phyloP scores from a whole-genome alignment of 2,329 filamentous ascomycete species.

The Huntiella moniliformis region DNA sequence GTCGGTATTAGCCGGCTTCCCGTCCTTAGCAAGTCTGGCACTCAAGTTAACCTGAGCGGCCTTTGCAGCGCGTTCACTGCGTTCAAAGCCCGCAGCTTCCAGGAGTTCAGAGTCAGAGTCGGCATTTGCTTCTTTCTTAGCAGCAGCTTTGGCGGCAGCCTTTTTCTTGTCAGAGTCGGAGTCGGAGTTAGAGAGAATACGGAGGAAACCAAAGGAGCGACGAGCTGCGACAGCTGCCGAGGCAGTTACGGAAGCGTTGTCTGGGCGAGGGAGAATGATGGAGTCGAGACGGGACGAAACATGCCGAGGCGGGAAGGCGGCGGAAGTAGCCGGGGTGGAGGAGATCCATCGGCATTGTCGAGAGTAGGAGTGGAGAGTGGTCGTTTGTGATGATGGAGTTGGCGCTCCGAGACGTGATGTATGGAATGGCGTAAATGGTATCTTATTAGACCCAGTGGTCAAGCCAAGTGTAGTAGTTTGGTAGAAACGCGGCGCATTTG shows the following conservation, averaged over 20 bases:
- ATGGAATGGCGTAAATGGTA: no score
- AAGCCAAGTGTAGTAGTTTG: no score
- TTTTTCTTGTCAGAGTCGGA: neutral
- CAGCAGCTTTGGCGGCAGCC: conserved; percentile 2
- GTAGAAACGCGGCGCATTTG: no score
- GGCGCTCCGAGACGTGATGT: no score
- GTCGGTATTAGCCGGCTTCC: conserved; percentile 33
- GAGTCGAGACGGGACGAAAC: no score
- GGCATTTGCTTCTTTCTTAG: conserved; percentile 3
- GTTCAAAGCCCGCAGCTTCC: conserved; percentile 30
- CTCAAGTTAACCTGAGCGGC: conserved; percentile 80
- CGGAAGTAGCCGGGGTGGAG: neutral
- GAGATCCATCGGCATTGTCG: neutral
- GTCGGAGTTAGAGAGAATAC: conserved; percentile 1
- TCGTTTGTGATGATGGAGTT: no score
- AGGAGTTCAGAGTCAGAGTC: conserved; percentile 23
- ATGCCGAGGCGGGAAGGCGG: no score
- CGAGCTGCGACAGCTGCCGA: neutral
- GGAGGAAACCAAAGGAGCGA: conserved; percentile 4
- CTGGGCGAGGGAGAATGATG: neutral
- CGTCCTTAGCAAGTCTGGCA: conserved; percentile 73
- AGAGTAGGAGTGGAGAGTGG: no score
- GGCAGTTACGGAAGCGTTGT: neutral
- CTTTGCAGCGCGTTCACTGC: conserved; percentile 68
- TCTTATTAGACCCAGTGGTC: no score